A percentile compares a stretch with the other conserved stretches of the same genome.
These are phyloP conservation scores for Eustoma russellianum DNA, from an alignment of 257 asterid genomes.

Conservation along the genomic window DNA sequence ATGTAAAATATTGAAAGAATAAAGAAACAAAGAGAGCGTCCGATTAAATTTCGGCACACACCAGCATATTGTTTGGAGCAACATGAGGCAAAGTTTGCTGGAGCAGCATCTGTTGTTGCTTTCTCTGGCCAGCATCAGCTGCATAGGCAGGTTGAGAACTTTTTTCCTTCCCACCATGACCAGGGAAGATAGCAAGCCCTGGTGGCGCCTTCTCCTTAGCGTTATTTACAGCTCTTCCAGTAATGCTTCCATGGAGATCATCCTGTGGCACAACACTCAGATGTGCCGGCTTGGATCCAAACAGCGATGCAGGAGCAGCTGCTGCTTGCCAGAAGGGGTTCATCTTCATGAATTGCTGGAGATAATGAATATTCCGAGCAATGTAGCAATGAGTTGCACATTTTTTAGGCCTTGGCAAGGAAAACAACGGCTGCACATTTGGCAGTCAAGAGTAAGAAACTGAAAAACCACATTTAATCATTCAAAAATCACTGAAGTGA, in stretches of 20 bases:
- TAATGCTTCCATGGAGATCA: slow-evolving; percentile 42
- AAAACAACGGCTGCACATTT: slow-evolving; percentile 48
- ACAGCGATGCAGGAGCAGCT: slow-evolving; percentile 51
- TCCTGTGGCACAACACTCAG: slow-evolving; percentile 39
- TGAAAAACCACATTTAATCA: too few species aligned
- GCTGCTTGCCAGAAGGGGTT: slow-evolving; percentile 73
- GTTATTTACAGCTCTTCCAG: slow-evolving; percentile 29
- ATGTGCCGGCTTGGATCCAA: slow-evolving; percentile 55
- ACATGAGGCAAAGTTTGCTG: slow-evolving; percentile 86
- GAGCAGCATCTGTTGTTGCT: slow-evolving; percentile 70
- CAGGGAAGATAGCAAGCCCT: slow-evolving; percentile 28
- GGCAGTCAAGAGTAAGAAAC: slow-evolving; percentile 1
- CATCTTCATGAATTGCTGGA: slow-evolving; percentile 74
- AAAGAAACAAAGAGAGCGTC: not conserved
- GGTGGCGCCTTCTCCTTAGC: slow-evolving; percentile 51
- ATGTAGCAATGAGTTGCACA: slow-evolving; percentile 91
- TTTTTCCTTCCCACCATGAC: slow-evolving; percentile 52
- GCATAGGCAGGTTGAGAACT: slow-evolving; percentile 34
- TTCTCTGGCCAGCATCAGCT: slow-evolving; percentile 54
- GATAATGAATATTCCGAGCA: slow-evolving; percentile 62
- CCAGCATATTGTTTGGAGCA: slow-evolving; percentile 63
- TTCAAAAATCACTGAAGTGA: not conserved
- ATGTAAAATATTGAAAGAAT: not conserved
- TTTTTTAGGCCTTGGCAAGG: slow-evolving; percentile 74
- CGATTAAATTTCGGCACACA: slow-evolving; percentile 11